phyloP scores from a whole-genome alignment of 108 stramenopile species.

The Skeletonema grethae region DNA sequence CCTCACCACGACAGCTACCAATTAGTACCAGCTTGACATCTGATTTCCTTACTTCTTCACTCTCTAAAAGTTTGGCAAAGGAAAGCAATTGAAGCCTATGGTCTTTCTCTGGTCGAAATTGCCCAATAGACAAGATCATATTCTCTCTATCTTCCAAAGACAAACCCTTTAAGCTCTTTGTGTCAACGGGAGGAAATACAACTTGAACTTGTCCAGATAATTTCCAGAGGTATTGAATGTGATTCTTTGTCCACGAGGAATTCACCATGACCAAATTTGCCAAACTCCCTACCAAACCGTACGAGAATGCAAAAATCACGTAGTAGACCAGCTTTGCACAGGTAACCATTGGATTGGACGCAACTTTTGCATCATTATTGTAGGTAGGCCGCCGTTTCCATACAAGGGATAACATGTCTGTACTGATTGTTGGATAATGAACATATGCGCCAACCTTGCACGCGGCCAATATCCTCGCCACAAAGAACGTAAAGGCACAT shows the following conservation, averaged over 20 bases:
- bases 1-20: conserved; percentile 90
- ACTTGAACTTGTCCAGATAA: conserved; percentile 52
- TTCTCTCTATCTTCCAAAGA: conserved; percentile 41
- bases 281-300: conserved; percentile 81
- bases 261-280: conserved; percentile 92
- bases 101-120: conserved; percentile 99
- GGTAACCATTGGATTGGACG: conserved; percentile 57
- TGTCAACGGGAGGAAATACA: conserved; percentile 93
- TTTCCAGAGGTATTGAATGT: conserved; percentile 81
- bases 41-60: conserved; percentile 11
- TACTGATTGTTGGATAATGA: conserved; percentile 97
- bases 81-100: conserved; percentile 86
- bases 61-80: conserved; percentile 53
- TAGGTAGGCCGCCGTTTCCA: conserved; percentile 81
- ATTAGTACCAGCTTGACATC: conserved; percentile 83
- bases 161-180: conserved; percentile 48
- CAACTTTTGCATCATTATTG: conserved; percentile 71
- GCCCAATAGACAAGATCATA: conserved; percentile 91
- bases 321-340: conserved; percentile 91
- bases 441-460: conserved; percentile 88
- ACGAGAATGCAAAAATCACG: conserved; percentile 77
- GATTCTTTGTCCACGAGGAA: conserved; percentile 93
- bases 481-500: conserved; percentile 91
- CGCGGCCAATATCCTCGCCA: conserved; percentile 68
- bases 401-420: conserved; percentile 95